Evolutionary conservation across 805 yeast species (phyloP).

Genomic region (Zygoascus ofunaensis): DNA sequence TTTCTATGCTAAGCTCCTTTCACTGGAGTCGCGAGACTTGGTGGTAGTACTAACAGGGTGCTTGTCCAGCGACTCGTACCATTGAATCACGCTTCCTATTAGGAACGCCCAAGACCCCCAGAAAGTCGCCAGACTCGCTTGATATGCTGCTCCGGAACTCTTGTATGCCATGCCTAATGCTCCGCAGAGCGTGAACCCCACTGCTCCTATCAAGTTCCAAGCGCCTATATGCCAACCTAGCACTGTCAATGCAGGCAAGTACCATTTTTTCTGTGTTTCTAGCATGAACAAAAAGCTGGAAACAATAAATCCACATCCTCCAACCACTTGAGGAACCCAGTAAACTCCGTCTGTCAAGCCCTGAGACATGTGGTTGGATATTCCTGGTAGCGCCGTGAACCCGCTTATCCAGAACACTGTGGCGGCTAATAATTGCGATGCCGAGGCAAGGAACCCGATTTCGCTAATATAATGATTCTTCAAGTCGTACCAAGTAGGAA

Average conservation of each 20-base stretch:
- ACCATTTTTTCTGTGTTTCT: constrained; percentile 12
- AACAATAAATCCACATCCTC: constrained; percentile 10
- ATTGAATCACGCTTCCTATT: constrained; percentile 10
- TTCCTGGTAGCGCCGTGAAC: constrained; percentile 13
- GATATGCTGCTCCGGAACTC: constrained; percentile 11
- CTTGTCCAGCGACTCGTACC: constrained; percentile 12
- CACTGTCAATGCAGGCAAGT: constrained; percentile 8
- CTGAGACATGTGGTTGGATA: constrained; percentile 9
- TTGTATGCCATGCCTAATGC: constrained; percentile 11
- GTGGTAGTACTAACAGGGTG: constrained; percentile 6
- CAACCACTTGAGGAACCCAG: constrained; percentile 14
- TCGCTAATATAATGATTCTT: constrained; percentile 8
- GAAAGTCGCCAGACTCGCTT: constrained; percentile 10
- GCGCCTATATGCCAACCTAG: constrained; percentile 14
- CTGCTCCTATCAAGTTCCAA: constrained; percentile 12
- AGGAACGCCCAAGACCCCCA: constrained; percentile 15
- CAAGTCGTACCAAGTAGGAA: constrained; percentile 8
- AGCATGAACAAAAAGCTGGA: constrained; percentile 8
- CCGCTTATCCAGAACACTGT: constrained; percentile 13
- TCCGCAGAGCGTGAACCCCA: constrained; percentile 14
- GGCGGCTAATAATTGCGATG: constrained; percentile 9
- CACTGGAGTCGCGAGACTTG: no score
- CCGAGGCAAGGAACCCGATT: constrained; percentile 10
- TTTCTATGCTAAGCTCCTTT: no score
- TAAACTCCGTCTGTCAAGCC: constrained; percentile 10